A percentile compares a stretch with the other conserved stretches of the same genome.
Evolutionary conservation across 345 rosid species (phyloP).

Genomic region (Salix exigua): DNA sequence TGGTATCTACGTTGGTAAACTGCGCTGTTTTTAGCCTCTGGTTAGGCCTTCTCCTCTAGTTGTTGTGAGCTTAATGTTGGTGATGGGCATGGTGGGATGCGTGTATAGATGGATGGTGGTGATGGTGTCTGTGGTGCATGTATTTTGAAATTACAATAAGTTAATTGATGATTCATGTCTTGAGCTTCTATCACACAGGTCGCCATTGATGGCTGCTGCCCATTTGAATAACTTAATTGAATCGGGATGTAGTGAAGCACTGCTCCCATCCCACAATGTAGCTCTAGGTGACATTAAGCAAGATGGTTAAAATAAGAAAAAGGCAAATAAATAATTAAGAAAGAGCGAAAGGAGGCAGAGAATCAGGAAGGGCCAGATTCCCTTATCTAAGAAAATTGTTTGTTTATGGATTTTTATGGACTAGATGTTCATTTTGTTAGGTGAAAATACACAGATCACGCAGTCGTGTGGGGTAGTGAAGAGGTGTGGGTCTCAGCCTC

Average conservation of each 20-base stretch:
- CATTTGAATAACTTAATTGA: too few species aligned
- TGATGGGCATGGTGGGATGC: slow-evolving; percentile 3
- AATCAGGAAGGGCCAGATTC: not conserved
- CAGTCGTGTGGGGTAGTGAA: not conserved
- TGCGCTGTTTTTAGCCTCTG: not conserved
- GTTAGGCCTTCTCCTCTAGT: slow-evolving; percentile 5
- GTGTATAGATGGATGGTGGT: slow-evolving; percentile 23
- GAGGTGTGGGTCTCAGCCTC: not conserved
- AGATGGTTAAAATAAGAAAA: not conserved
- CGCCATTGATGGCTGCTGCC: not conserved
- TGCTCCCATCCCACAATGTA: not conserved
- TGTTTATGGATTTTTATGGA: not conserved
- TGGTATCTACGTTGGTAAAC: slow-evolving; percentile 1
- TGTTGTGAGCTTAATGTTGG: not conserved
- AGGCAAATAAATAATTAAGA: not conserved
- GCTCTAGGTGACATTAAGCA: not conserved
- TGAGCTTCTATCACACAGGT: not conserved
- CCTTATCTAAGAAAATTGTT: not conserved
- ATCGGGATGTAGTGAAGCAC: too few species aligned
- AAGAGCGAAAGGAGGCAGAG: not conserved
- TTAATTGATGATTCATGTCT: slow-evolving; percentile 24
- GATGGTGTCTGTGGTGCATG: slow-evolving; percentile 36
- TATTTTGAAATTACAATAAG: slow-evolving; percentile 5
- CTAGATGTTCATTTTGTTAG: not conserved
- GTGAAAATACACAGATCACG: not conserved